Evolutionary conservation across 129 eudicot genomes (phyloP), one percentile per base, ranked within the genome.

Genomic region (Flaveria bidentis): DNA sequence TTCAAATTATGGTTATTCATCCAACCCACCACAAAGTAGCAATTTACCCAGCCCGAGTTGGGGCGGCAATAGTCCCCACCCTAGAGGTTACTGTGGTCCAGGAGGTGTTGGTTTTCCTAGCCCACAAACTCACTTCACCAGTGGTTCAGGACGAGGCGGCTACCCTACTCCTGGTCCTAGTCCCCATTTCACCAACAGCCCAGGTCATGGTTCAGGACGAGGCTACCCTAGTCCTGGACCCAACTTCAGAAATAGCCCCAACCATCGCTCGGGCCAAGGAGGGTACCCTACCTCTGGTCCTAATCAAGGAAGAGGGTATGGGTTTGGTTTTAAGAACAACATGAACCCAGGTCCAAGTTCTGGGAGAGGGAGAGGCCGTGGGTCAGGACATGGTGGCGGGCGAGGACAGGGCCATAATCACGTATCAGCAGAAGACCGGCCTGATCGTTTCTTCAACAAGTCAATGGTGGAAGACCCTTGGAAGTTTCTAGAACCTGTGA

Each of bases 381-480:
- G 89, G 88, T 49, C 86, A 60, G 85, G 86, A 13, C 63, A 39
- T 17, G 61, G 91, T 9, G 79, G 86, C 12, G 84, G 91, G 58
- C 82, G 86, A 65, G 77, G 73, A n/a, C 88, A 88, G 57, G 76
- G 76, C 66, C 82, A 47, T 73, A 57, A 60, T 63, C 73, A 76
- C 72, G 85, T 86, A 41, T 74, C 89, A 2, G 97, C 96, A 46
- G 91, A 89, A 80, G 69, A 33, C 23, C 73, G 87, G 65, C 92
- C 89, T 2, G 84, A 82, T 78, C 44, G 74, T 26, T 91, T 83
- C 68, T 93, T 81, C 80, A 71, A 81, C 68, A 87, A 78, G 82
- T 92, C 94, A 67, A 90, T 93, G 97, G 82, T 88, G 25, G 97
- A 93, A 84, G 96, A 91, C 76, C 98, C 97, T 1, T 93, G 98